Evolutionary conservation across 345 rosid genomes (phyloP).

Genomic region (Erysimum cheiranthoides): DNA sequence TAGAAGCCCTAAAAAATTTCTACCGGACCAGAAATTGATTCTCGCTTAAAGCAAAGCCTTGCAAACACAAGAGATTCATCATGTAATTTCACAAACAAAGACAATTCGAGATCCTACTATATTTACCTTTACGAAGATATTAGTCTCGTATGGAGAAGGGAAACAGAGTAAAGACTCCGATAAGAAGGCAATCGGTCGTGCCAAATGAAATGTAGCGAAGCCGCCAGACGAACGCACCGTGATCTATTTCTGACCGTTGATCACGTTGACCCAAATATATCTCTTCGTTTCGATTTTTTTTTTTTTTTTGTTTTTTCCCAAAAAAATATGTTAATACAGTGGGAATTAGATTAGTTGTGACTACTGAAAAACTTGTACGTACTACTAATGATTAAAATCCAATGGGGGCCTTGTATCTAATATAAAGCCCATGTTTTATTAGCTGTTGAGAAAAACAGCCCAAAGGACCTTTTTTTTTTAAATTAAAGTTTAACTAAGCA

Average conservation of each 20-base stretch:
- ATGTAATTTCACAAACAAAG: neutral
- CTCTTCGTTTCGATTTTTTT: no score
- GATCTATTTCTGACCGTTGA: slow-evolving; percentile 29
- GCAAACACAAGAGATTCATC: slow-evolving; percentile 11
- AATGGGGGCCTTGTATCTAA: no score
- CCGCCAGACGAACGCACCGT: slow-evolving; percentile 1
- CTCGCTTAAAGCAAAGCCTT: neutral
- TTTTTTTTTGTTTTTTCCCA: no score
- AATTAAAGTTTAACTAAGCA: neutral
- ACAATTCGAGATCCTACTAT: neutral
- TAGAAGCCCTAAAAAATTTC: neutral
- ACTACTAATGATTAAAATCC: no score
- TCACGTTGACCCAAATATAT: neutral
- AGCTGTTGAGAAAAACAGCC: neutral
- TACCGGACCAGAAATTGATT: neutral
- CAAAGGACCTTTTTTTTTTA: neutral
- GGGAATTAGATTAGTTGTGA: no score
- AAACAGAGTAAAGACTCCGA: slow-evolving; percentile 13
- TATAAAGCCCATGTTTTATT: no score
- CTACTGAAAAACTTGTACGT: no score
- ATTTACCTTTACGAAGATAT: slow-evolving; percentile 19
- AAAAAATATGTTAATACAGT: no score
- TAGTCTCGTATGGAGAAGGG: neutral
- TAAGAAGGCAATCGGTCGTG: neutral
- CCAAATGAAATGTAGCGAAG: neutral